Conservation (phyloP, 352 stramenopile species). For the Globisporangium cederbergense region DNA sequence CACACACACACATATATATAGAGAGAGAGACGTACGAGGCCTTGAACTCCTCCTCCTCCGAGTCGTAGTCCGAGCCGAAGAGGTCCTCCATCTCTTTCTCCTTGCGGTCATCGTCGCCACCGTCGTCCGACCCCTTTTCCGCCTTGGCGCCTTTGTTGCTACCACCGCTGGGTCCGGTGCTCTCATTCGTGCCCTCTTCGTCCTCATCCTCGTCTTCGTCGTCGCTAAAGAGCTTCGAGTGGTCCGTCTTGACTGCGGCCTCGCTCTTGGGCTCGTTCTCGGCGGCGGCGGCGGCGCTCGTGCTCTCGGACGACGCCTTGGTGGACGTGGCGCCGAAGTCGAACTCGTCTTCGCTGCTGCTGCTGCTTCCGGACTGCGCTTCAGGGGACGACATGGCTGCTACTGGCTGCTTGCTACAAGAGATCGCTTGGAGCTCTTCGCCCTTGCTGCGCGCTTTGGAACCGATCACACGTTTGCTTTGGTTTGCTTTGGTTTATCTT, state of each 20-base stretch:
- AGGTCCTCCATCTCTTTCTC: constrained; percentile 88
- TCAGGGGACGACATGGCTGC: constrained; percentile 74
- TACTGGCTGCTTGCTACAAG: constrained; percentile 2
- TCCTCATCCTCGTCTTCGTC: constrained; percentile 58
- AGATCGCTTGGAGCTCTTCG: not conserved
- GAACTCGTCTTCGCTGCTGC: constrained; percentile 80
- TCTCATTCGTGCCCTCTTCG: constrained; percentile 28
- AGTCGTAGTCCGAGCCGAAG: constrained; percentile 88
- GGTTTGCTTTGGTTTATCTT: too few relatives aligned
- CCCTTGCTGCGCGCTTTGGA: not conserved
- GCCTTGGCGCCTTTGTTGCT: too few relatives aligned
- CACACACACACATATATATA: too few relatives aligned
- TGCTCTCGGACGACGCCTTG: constrained; percentile 16
- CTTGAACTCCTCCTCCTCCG: constrained; percentile 87
- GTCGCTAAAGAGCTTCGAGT: constrained; percentile 67
- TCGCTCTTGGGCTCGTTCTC: constrained; percentile 13
- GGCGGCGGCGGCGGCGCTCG: constrained; percentile 14
- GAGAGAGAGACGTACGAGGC: constrained; percentile 50
- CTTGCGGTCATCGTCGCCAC: constrained; percentile 36
- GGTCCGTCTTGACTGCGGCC: constrained; percentile 16
- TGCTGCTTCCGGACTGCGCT: constrained; percentile 48
- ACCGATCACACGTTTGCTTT: not conserved
- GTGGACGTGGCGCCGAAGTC: constrained; percentile 41
- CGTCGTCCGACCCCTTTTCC: constrained; percentile 25
- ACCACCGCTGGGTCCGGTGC: not conserved